Evolutionary conservation across 1,284 basidiomycete genomes (phyloP).

Genomic region (Sparassis latifolia): DNA sequence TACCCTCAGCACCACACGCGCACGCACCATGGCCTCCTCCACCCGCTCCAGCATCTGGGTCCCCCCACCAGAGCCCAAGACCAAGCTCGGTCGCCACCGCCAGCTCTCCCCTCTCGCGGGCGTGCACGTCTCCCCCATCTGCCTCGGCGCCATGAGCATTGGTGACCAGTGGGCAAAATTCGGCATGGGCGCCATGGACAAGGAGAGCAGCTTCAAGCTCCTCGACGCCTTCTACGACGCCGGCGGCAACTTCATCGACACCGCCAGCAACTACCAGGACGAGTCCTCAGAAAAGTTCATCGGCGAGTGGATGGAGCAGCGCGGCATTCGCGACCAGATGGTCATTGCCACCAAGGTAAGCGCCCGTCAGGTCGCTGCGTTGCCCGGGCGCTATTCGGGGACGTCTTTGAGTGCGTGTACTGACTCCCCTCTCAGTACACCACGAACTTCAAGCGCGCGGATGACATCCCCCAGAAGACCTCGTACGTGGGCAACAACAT

Average conservation of each 20-base stretch:
- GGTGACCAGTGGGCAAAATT: slow-evolving; percentile 36
- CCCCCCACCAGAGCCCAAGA: too few species aligned
- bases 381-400: not conserved
- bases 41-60: too few species aligned
- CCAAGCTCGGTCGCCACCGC: too few species aligned
- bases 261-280: slow-evolving; percentile 24
- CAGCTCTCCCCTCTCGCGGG: too few species aligned
- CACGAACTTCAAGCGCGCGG: slow-evolving; percentile 23
- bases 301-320: slow-evolving; percentile 34
- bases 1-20: too few species aligned
- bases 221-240: too few species aligned
- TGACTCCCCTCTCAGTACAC: slow-evolving; percentile 23
- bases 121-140: too few species aligned
- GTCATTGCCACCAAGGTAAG: slow-evolving; percentile 36
- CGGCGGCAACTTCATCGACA: too few species aligned
- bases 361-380: not conserved
- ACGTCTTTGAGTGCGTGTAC: not conserved
- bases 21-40: too few species aligned
- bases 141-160: slow-evolving; percentile 48
- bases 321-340: slow-evolving; percentile 30
- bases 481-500: slow-evolving; percentile 20
- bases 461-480: slow-evolving; percentile 15
- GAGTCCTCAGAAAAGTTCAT: slow-evolving; percentile 27
- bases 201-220: slow-evolving; percentile 27
- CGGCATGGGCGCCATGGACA: slow-evolving; percentile 34